A percentile compares a stretch with the other conserved stretches of the same genome.
Evolutionary conservation across 2,329 filamentous ascomycete species (phyloP).

Genomic region (Diplocarpon mali): DNA sequence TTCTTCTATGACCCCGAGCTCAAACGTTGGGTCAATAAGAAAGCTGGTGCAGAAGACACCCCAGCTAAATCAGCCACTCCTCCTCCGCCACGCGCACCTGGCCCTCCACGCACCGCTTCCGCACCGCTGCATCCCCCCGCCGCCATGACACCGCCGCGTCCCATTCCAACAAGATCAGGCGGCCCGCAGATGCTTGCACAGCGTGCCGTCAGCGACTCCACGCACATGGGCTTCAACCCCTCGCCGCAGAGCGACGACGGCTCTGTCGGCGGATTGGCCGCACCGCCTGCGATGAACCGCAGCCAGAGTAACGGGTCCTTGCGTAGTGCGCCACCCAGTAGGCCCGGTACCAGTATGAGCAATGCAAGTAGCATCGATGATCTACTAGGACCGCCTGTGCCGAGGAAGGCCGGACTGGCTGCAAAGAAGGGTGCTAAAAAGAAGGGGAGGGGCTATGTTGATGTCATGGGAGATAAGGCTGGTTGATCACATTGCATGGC

Average conservation of each 20-base stretch:
- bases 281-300: conserved; percentile 19
- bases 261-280: not conserved
- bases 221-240: not conserved
- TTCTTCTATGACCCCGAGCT: conserved; percentile 95
- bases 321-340: conserved; percentile 40
- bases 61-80: conserved; percentile 56
- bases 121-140: conserved; percentile 7
- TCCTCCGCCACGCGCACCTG: conserved; percentile 58
- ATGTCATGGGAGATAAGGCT: conserved; percentile 62
- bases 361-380: conserved; percentile 94
- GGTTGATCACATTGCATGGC: not conserved
- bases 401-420: conserved; percentile 38
- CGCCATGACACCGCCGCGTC: not conserved
- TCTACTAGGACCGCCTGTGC: conserved; percentile 62
- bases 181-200: conserved; percentile 3
- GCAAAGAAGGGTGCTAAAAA: conserved; percentile 57
- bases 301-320: conserved; percentile 19
- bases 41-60: conserved; percentile 52
- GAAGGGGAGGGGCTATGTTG: conserved; percentile 82
- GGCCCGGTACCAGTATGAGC: conserved; percentile 73
- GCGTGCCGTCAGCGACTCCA: conserved; percentile 4
- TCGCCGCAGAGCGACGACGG: not conserved
- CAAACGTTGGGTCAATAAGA: conserved; percentile 98
- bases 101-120: conserved; percentile 30
- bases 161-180: not conserved